Evolutionary conservation across 805 yeast genomes (phyloP).

Genomic region (Sugiyamaella qingdaonensis): DNA sequence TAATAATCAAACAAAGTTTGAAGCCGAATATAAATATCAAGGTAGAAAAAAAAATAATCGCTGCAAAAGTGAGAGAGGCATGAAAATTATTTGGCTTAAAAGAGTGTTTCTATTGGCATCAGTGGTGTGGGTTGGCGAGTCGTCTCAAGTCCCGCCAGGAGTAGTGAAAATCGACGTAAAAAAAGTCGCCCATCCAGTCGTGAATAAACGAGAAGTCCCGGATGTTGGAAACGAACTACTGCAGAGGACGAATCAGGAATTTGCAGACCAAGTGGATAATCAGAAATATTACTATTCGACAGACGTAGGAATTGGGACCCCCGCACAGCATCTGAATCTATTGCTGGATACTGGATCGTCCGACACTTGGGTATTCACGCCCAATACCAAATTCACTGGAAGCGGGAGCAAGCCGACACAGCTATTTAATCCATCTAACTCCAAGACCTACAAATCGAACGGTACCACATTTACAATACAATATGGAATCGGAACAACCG

Average conservation of each 20-base stretch:
- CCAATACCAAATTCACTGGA: constrained; percentile 24
- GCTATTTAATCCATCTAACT: constrained; percentile 27
- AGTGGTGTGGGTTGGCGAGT: neutral
- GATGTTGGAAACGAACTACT: constrained; percentile 9
- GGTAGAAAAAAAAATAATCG: neutral
- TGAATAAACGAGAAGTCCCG: constrained; percentile 5
- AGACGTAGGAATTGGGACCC: constrained; percentile 49
- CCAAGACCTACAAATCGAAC: constrained; percentile 28
- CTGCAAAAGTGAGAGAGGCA: neutral
- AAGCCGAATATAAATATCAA: neutral
- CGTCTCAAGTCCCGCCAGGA: constrained; percentile 13
- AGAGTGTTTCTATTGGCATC: neutral
- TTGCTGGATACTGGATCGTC: constrained; percentile 75
- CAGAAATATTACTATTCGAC: constrained; percentile 34
- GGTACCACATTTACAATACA: constrained; percentile 29
- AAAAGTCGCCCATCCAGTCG: constrained; percentile 18
- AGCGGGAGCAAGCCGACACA: constrained; percentile 19
- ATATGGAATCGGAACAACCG: constrained; percentile 49
- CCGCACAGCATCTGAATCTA: constrained; percentile 50
- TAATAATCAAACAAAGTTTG: neutral
- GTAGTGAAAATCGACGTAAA: constrained; percentile 17
- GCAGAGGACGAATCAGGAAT: constrained; percentile 14
- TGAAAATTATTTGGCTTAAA: neutral
- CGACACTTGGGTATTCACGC: constrained; percentile 61
- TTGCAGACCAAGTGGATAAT: constrained; percentile 28